Conservation (phyloP, 106 monocot species). For the Agapanthus africanus region DNA sequence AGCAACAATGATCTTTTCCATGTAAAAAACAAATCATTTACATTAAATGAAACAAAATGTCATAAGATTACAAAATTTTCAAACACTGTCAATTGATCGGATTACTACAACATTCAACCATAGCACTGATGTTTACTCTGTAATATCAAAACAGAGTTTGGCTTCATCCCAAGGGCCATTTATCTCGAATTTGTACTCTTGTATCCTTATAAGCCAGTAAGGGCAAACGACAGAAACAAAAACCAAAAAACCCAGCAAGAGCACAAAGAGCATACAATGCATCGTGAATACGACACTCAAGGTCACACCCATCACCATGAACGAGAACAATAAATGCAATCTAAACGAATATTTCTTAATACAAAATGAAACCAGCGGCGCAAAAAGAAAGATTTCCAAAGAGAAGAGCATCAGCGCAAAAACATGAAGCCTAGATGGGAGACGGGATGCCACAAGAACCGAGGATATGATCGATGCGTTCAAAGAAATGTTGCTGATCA, state of each 20-base stretch:
- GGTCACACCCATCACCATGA: conserved; percentile 45
- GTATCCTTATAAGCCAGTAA: conserved; percentile 92
- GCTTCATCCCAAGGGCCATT: conserved; percentile 99
- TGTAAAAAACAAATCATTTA: too few species aligned
- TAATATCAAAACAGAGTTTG: conserved; percentile 96
- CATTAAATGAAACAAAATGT: too few species aligned
- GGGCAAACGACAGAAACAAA: conserved; percentile 79
- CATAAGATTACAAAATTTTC: too few species aligned
- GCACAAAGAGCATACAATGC: conserved; percentile 51
- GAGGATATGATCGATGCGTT: conserved; percentile 94
- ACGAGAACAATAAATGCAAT: conserved; percentile 54
- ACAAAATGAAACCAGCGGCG: conserved; percentile 55
- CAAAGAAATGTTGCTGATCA: conserved; percentile 71
- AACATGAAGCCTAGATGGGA: conserved; percentile 83
- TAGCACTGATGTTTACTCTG: too few species aligned
- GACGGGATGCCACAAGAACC: conserved; percentile 82
- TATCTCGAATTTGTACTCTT: conserved; percentile 99
- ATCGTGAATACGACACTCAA: conserved; percentile 44
- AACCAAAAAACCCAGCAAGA: conserved; percentile 48
- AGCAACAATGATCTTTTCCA: too few species aligned
- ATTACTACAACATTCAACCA: too few species aligned
- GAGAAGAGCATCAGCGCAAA: conserved; percentile 90
- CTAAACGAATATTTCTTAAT: conserved; percentile 61
- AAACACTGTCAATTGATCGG: too few species aligned
- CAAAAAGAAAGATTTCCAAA: conserved; percentile 84